A percentile compares a stretch with the other conserved stretches of the same genome.
Evolutionary conservation across 306 rosid genomes (phyloP).

Genomic region (Spatholobus suberectus): DNA sequence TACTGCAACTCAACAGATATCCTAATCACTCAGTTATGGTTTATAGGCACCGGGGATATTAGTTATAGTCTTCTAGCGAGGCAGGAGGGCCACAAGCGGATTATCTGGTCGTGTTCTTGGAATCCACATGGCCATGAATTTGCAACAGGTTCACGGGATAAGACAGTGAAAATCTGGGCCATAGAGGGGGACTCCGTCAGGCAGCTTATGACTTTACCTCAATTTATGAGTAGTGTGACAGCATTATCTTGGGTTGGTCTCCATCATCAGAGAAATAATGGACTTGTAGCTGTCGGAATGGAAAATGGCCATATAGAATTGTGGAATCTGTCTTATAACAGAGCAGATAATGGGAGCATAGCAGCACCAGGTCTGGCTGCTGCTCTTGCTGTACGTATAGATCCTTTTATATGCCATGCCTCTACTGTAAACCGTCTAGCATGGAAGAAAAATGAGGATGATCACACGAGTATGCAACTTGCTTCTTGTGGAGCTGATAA

Average conservation of each 20-base stretch:
- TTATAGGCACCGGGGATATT: slow-evolving; percentile 62
- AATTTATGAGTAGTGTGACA: slow-evolving; percentile 74
- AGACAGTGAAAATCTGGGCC: slow-evolving; percentile 84
- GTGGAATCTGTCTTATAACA: slow-evolving; percentile 68
- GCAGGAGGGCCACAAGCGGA: slow-evolving; percentile 96
- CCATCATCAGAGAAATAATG: slow-evolving; percentile 43
- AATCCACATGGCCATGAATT: slow-evolving; percentile 87
- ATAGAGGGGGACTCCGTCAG: slow-evolving; percentile 57
- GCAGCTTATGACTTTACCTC: slow-evolving; percentile 64
- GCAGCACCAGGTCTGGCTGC: slow-evolving; percentile 49
- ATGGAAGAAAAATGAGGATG: slow-evolving; percentile 68
- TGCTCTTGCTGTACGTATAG: slow-evolving; percentile 45
- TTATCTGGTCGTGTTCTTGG: slow-evolving; percentile 98
- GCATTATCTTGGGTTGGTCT: slow-evolving; percentile 75
- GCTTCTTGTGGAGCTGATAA: slow-evolving; percentile 96
- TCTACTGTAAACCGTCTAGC: slow-evolving; percentile 76
- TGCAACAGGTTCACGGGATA: slow-evolving; percentile 95
- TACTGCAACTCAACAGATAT: slow-evolving; percentile 9
- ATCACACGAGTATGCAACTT: slow-evolving; percentile 59
- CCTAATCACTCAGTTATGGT: slow-evolving; percentile 34
- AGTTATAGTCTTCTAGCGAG: slow-evolving; percentile 63
- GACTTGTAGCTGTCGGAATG: slow-evolving; percentile 88
- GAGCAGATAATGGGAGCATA: slow-evolving; percentile 48
- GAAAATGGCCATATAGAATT: slow-evolving; percentile 88
- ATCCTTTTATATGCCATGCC: slow-evolving; percentile 79